Evolutionary conservation across 768 basidiomycete species (phyloP).

Genomic region (Tylopilus balloui): DNA sequence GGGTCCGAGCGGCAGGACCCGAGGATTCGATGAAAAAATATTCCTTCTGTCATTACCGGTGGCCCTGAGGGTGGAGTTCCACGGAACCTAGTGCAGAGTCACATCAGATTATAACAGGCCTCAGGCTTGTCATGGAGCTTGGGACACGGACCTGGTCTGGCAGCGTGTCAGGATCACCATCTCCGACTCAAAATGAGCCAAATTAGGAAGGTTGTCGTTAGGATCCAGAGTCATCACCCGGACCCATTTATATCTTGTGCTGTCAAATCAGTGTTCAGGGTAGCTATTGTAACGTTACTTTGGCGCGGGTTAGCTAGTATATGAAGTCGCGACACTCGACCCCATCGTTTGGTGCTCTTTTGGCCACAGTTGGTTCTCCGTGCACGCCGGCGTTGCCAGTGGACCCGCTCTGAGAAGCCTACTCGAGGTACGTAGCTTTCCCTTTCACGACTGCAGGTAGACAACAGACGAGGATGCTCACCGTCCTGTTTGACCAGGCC

Average conservation of each 20-base stretch:
- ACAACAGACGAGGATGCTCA: neutral
- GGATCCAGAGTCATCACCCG: neutral
- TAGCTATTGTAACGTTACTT: slow-evolving; percentile 2
- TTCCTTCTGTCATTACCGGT: too few relatives aligned
- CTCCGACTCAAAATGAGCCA: neutral
- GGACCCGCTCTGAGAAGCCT: neutral
- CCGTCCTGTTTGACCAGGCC: neutral
- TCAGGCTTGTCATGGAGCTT: too few relatives aligned
- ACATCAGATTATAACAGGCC: too few relatives aligned
- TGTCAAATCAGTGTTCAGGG: neutral
- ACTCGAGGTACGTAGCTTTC: neutral
- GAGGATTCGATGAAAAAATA: too few relatives aligned
- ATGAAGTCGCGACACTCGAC: neutral
- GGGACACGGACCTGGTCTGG: too few relatives aligned
- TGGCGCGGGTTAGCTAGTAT: neutral
- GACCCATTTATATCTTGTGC: neutral
- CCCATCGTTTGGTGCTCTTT: neutral
- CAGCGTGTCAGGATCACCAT: neutral
- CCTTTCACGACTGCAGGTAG: too few relatives aligned
- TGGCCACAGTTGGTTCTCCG: neutral
- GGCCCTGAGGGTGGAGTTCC: neutral
- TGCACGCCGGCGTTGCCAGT: neutral
- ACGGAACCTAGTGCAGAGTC: too few relatives aligned
- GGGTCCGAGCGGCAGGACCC: neutral
- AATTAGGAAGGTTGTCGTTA: neutral